Evolutionary conservation across 1,284 basidiomycete species (phyloP).

Genomic region (Ustilago esculenta): DNA sequence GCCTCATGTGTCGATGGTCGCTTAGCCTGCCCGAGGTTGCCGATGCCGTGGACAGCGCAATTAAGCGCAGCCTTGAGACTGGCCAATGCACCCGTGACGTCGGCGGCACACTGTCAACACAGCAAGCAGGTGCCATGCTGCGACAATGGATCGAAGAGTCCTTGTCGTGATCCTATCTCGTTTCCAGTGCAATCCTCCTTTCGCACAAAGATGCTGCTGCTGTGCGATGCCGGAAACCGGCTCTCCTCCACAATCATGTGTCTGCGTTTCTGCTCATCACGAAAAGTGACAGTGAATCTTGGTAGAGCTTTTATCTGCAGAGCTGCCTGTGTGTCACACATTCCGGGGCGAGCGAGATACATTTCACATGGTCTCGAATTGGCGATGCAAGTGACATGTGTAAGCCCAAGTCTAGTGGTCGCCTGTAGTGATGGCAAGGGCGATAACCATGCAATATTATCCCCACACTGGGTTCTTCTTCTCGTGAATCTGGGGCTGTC

Average conservation of each 20-base stretch:
- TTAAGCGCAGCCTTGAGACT: conserved; percentile 84
- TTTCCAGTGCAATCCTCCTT: too few relatives aligned
- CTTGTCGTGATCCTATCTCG: conserved; percentile 70
- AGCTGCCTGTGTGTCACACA: too few relatives aligned
- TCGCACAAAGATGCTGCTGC: too few relatives aligned
- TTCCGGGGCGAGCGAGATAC: too few relatives aligned
- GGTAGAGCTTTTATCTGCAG: too few relatives aligned
- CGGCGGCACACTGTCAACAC: conserved; percentile 79
- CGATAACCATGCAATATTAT: conserved; percentile 1
- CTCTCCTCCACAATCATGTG: too few relatives aligned
- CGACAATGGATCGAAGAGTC: conserved; percentile 76
- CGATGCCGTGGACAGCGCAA: conserved; percentile 83
- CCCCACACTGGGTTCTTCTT: conserved; percentile 80
- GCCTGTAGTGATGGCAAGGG: neutral
- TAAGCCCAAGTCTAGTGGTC: conserved; percentile 12
- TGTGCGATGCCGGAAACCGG: too few relatives aligned
- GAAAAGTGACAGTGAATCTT: too few relatives aligned
- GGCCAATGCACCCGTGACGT: conserved; percentile 87
- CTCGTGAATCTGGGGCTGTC: conserved; percentile 88
- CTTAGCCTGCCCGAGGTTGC: conserved; percentile 81
- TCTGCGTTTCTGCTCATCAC: too few relatives aligned
- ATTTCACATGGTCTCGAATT: conserved; percentile 58
- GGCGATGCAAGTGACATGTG: conserved; percentile 8
- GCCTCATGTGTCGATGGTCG: conserved; percentile 93
- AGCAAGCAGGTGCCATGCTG: conserved; percentile 77